Percentiles rank a stretch among this genome's conserved stretches.
These are phyloP conservation scores for Alternaria incomplexa DNA, from an alignment of 2,329 filamentous ascomycete genomes.

Conservation along the genomic window DNA sequence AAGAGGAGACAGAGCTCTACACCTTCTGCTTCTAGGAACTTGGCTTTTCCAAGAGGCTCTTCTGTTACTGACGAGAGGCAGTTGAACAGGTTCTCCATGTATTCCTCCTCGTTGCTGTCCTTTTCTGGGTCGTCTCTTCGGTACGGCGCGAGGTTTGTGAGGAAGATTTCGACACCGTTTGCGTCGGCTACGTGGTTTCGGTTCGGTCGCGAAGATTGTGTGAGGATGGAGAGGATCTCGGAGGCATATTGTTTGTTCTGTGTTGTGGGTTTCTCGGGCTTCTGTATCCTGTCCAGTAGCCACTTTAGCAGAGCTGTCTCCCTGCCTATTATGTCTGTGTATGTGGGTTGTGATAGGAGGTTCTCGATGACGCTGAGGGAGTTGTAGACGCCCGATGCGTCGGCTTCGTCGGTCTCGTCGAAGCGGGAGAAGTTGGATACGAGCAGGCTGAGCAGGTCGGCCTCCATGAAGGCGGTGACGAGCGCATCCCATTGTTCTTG, in stretches of 20 bases:
- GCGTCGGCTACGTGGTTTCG: constrained; percentile 66
- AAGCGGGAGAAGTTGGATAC: constrained; percentile 80
- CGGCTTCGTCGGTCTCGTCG: constrained; percentile 73
- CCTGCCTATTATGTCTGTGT: constrained; percentile 74
- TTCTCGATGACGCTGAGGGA: constrained; percentile 84
- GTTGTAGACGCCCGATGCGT: constrained; percentile 86
- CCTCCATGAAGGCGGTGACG: constrained; percentile 66
- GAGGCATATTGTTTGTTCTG: constrained; percentile 97
- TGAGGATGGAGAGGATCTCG: constrained; percentile 86
- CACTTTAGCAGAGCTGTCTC: constrained; percentile 74
- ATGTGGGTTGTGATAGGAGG: constrained; percentile 71
- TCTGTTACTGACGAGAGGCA: constrained; percentile 81
- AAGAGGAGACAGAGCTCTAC: constrained; percentile 91
- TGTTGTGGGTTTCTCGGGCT: constrained; percentile 69
- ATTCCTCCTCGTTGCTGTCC: constrained; percentile 90
- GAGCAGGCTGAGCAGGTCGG: constrained; percentile 75
- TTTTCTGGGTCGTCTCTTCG: constrained; percentile 84
- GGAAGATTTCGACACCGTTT: constrained; percentile 77
- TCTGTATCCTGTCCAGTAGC: constrained; percentile 76
- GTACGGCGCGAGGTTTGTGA: constrained; percentile 85
- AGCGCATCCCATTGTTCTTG: constrained; percentile 81
- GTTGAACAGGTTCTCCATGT: constrained; percentile 92
- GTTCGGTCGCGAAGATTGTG: constrained; percentile 75
- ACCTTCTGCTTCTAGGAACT: constrained; percentile 88
- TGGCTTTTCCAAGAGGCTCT: constrained; percentile 73